These are phyloP conservation scores for Malassezia sp. DNA, from an alignment of 1,284 basidiomycete species.

Conservation along the genomic window DNA sequence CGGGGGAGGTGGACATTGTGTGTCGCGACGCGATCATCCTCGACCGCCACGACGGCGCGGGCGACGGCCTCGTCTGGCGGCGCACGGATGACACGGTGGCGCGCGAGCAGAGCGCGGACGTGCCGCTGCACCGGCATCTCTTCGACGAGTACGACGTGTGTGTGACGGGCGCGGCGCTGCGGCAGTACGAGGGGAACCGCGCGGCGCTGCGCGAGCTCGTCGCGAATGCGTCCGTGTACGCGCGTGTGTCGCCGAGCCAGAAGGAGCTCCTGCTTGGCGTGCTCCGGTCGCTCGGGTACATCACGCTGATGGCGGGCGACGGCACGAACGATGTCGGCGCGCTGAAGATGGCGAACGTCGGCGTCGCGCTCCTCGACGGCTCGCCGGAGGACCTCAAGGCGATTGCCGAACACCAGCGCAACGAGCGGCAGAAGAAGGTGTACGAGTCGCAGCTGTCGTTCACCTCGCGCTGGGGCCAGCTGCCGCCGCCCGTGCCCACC, in stretches of 20 bases:
- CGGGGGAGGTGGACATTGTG: slow-evolving; percentile 44
- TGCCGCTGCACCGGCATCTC: slow-evolving; percentile 31
- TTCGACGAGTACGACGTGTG: slow-evolving; percentile 45
- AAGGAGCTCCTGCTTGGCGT: slow-evolving; percentile 44
- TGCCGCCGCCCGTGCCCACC: slow-evolving; percentile 40
- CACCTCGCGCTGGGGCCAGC: slow-evolving; percentile 30
- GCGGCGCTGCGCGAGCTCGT: slow-evolving; percentile 34
- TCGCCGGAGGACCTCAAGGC: slow-evolving; percentile 40
- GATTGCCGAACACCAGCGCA: slow-evolving; percentile 43
- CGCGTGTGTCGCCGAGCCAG: slow-evolving; percentile 43
- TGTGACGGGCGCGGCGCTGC: slow-evolving; percentile 43
- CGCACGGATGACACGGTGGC: slow-evolving; percentile 32
- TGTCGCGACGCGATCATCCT: slow-evolving; percentile 41
- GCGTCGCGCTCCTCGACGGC: slow-evolving; percentile 43
- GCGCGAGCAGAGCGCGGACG: slow-evolving; percentile 29
- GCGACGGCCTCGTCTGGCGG: slow-evolving; percentile 38
- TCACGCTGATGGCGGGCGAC: slow-evolving; percentile 46
- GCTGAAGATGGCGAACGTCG: slow-evolving; percentile 45
- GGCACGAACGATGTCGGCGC: slow-evolving; percentile 46
- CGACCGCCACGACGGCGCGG: slow-evolving; percentile 32
- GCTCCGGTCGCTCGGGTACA: slow-evolving; percentile 40
- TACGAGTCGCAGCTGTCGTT: slow-evolving; percentile 42
- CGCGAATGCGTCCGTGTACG: slow-evolving; percentile 44
- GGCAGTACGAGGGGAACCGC: slow-evolving; percentile 30
- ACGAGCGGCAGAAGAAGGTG: slow-evolving; percentile 43